Conservation (phyloP, 2,329 filamentous ascomycete species). For the Boeremia exigua region DNA sequence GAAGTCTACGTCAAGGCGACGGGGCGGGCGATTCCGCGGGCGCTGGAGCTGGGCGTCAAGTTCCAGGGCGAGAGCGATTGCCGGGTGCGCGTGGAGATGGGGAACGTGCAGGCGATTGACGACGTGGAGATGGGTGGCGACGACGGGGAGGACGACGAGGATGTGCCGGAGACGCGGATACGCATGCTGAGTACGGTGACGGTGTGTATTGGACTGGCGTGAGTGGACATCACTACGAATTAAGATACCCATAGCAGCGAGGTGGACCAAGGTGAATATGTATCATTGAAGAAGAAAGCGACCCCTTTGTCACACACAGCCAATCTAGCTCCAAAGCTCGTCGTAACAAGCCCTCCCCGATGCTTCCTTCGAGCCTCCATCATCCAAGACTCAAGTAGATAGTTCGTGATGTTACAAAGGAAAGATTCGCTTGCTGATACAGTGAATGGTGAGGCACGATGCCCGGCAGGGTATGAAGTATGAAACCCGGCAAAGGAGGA, state of each 20-base stretch:
- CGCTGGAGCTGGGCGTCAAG: constrained; percentile 66
- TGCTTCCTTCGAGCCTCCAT: neutral
- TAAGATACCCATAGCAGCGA: constrained; percentile 14
- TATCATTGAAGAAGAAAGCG: constrained; percentile 40
- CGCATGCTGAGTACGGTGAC: constrained; percentile 42
- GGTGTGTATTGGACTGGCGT: constrained; percentile 37
- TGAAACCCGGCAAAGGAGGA: no score
- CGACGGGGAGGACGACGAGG: constrained; percentile 27
- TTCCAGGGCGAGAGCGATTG: constrained; percentile 69
- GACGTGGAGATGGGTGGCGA: constrained; percentile 56
- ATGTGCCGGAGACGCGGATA: constrained; percentile 51
- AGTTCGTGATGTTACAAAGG: constrained; percentile 30
- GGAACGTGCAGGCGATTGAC: constrained; percentile 70
- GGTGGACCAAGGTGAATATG: constrained; percentile 28
- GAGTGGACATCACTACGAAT: neutral
- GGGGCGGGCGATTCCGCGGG: constrained; percentile 70
- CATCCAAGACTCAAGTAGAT: constrained; percentile 18
- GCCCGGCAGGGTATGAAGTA: neutral
- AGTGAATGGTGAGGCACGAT: constrained; percentile 24
- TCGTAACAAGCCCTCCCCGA: neutral
- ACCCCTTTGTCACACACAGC: neutral
- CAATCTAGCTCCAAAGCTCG: neutral
- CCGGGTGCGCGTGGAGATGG: constrained; percentile 65
- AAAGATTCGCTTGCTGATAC: constrained; percentile 26
- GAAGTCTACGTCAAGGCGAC: constrained; percentile 68